Conservation (phyloP, 495 filamentous ascomycete genomes). For the Neurospora sp. region DNA sequence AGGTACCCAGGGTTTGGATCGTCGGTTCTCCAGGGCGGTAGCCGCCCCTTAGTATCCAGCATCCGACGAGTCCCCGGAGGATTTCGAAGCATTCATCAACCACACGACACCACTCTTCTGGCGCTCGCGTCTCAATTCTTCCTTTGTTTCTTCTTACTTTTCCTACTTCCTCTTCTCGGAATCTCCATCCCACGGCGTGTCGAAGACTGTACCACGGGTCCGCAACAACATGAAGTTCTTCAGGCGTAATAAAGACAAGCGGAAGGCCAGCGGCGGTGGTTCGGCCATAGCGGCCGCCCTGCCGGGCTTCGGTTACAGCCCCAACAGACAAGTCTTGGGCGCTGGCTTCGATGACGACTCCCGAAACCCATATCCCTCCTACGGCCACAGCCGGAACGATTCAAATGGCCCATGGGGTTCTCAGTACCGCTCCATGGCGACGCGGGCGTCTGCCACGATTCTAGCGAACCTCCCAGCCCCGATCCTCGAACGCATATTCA, state of each 20-base stretch:
- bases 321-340: not conserved
- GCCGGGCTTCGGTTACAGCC: conserved; percentile 9
- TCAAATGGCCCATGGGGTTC: not conserved
- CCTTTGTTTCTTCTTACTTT: conserved; percentile 1
- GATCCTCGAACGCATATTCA: conserved; percentile 65
- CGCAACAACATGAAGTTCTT: conserved; percentile 32
- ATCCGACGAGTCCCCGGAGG: not conserved
- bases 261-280: conserved; percentile 8
- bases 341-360: conserved; percentile 3
- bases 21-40: not conserved
- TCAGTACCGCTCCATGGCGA: conserved; percentile 10
- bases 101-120: not conserved
- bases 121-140: not conserved
- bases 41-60: not conserved
- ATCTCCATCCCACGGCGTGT: not conserved
- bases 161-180: not conserved
- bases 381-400: not conserved
- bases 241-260: conserved; percentile 25
- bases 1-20: not conserved
- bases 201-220: not conserved
- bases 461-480: conserved; percentile 45
- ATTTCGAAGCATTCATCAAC: not conserved
- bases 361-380: conserved; percentile 3
- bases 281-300: conserved; percentile 2
- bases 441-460: conserved; percentile 19